These are phyloP conservation scores for Heterobasidion occidentale DNA, from an alignment of 1,284 basidiomycete genomes.

Conservation along the genomic window DNA sequence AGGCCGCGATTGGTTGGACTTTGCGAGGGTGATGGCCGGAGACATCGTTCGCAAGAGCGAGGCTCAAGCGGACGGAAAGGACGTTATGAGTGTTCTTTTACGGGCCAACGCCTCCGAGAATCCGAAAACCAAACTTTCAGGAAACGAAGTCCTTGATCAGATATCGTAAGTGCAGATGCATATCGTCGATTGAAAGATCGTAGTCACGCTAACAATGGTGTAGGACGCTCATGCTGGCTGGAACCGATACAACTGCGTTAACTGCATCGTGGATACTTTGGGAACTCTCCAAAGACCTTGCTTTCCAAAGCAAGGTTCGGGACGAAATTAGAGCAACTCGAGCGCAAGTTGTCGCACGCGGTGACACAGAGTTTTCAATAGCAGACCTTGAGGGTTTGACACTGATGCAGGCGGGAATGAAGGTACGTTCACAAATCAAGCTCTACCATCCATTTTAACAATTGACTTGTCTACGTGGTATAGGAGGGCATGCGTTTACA, in stretches of 20 bases:
- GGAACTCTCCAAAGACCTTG: constrained; percentile 31
- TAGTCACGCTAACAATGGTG: constrained; percentile 16
- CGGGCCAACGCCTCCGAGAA: constrained; percentile 1
- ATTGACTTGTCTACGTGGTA: too few relatives aligned
- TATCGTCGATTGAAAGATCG: constrained; percentile 11
- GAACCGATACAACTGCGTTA: constrained; percentile 47
- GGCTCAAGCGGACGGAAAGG: constrained; percentile 1
- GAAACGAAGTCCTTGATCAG: neutral
- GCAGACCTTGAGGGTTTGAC: constrained; percentile 24
- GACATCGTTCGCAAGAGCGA: neutral
- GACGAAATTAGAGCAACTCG: neutral
- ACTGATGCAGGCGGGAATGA: constrained; percentile 18
- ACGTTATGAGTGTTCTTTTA: constrained; percentile 1
- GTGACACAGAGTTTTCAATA: constrained; percentile 17
- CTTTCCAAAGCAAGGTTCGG: constrained; percentile 24
- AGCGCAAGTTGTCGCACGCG: constrained; percentile 13
- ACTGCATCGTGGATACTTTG: constrained; percentile 32
- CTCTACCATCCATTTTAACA: neutral
- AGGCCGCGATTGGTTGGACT: neutral
- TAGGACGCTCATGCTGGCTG: constrained; percentile 27
- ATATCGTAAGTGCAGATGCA: neutral
- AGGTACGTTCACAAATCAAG: constrained; percentile 10
- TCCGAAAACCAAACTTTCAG: neutral
- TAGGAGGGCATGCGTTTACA: constrained; percentile 34
- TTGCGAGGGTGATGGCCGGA: neutral